phyloP scores from a whole-genome alignment of 805 yeast genomes.

The Metschnikowia santaceciliae region DNA sequence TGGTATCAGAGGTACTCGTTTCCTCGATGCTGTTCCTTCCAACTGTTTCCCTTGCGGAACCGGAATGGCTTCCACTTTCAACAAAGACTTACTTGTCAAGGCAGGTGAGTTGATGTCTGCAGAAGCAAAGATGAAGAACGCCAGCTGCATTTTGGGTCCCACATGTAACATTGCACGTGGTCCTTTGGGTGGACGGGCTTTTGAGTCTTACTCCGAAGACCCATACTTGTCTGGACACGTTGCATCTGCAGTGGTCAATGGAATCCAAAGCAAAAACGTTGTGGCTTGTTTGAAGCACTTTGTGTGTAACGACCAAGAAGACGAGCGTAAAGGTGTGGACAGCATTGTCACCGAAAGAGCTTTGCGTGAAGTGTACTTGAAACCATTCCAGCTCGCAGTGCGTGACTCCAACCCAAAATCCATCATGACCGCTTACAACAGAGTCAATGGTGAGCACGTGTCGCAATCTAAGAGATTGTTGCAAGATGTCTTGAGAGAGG shows the following conservation, averaged over 20 bases:
- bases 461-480: constrained; percentile 44
- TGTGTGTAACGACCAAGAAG: constrained; percentile 61
- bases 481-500: constrained; percentile 45
- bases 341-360: constrained; percentile 56
- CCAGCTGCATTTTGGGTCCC: constrained; percentile 43
- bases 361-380: constrained; percentile 58
- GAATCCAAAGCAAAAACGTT: constrained; percentile 50
- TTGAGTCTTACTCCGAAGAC: constrained; percentile 61
- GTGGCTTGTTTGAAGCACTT: constrained; percentile 60
- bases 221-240: constrained; percentile 46
- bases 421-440: constrained; percentile 62
- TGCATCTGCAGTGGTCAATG: constrained; percentile 49
- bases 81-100: constrained; percentile 44
- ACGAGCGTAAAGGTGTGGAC: constrained; percentile 47
- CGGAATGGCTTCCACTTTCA: constrained; percentile 54
- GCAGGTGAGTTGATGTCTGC: constrained; percentile 52
- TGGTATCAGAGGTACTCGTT: constrained; percentile 57
- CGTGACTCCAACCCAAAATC: constrained; percentile 49
- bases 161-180: constrained; percentile 51
- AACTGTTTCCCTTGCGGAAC: constrained; percentile 63
- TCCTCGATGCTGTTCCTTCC: constrained; percentile 49
- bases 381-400: constrained; percentile 60
- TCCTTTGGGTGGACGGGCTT: constrained; percentile 61
- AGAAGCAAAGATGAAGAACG: constrained; percentile 54
- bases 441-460: constrained; percentile 57